phyloP scores from a whole-genome alignment of 345 rosid genomes.

The Combretum micranthum region DNA sequence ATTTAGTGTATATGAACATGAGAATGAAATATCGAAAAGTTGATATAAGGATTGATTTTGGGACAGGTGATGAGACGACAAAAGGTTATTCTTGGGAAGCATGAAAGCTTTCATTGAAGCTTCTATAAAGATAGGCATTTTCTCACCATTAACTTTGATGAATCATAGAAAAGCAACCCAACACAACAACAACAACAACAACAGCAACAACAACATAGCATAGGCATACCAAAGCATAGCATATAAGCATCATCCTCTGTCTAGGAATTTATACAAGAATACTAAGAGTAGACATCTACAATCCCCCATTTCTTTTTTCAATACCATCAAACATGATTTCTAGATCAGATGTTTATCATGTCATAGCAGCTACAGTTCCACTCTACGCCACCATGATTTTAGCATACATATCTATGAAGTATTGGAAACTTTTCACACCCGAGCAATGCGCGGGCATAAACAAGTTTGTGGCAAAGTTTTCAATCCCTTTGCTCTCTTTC shows the following conservation, averaged over 20 bases:
- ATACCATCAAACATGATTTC: conserved; percentile 43
- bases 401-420: conserved; percentile 64
- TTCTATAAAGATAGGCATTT: conserved; percentile 2
- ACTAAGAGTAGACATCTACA: not conserved
- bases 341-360: conserved; percentile 56
- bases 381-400: conserved; percentile 66
- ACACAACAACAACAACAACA: too few relatives aligned
- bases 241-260: too few relatives aligned
- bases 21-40: too few relatives aligned
- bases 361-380: conserved; percentile 72
- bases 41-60: too few relatives aligned
- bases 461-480: conserved; percentile 82
- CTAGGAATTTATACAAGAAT: conserved; percentile 1
- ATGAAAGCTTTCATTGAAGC: conserved; percentile 10
- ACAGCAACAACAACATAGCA: too few relatives aligned
- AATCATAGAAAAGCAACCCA: conserved; percentile 1
- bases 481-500: conserved; percentile 74
- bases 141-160: conserved; percentile 2
- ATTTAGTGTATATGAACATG: too few relatives aligned
- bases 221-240: not conserved
- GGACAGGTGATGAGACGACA: too few relatives aligned
- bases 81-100: too few relatives aligned
- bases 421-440: conserved; percentile 60
- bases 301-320: not conserved
- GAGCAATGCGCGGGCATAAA: conserved; percentile 89